A percentile compares a stretch with the other conserved stretches of the same genome.
These are phyloP conservation scores for Aeschynomene evenia DNA, from an alignment of 306 rosid genomes.

Conservation along the genomic window DNA sequence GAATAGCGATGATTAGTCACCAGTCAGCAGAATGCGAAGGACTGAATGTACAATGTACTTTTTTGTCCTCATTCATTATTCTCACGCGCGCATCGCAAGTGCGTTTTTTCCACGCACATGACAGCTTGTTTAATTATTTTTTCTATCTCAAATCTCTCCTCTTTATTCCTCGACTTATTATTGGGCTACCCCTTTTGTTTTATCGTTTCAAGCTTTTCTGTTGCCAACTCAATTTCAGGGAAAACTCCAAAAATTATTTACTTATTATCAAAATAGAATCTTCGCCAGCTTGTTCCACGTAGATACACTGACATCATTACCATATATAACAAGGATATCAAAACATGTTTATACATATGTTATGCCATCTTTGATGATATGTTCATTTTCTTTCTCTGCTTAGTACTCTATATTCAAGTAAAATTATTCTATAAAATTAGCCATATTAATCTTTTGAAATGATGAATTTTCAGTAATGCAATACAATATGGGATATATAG, in stretches of 20 bases:
- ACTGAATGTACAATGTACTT: background rate
- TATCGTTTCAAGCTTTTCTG: background rate
- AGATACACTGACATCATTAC: background rate
- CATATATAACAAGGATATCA: too few species aligned
- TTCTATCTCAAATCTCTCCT: too few species aligned
- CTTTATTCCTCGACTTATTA: too few species aligned
- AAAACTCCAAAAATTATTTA: background rate
- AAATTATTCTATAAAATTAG: too few species aligned
- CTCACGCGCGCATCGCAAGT: background rate
- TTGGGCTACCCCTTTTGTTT: background rate
- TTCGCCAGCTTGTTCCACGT: background rate
- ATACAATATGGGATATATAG: too few species aligned
- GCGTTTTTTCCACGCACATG: background rate
- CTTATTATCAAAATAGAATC: background rate
- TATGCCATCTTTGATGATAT: too few species aligned
- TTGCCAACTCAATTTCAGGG: background rate
- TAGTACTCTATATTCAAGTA: too few species aligned
- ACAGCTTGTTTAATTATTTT: background rate
- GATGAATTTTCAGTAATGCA: too few species aligned
- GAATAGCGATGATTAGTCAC: background rate
- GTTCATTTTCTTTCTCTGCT: too few species aligned
- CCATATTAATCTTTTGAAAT: too few species aligned
- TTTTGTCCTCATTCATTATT: background rate
- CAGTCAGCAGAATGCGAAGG: background rate
- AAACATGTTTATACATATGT: too few species aligned